Base-by-base conservation (phyloP, 805 yeast genomes). In the Ogataea corticis region DNA sequence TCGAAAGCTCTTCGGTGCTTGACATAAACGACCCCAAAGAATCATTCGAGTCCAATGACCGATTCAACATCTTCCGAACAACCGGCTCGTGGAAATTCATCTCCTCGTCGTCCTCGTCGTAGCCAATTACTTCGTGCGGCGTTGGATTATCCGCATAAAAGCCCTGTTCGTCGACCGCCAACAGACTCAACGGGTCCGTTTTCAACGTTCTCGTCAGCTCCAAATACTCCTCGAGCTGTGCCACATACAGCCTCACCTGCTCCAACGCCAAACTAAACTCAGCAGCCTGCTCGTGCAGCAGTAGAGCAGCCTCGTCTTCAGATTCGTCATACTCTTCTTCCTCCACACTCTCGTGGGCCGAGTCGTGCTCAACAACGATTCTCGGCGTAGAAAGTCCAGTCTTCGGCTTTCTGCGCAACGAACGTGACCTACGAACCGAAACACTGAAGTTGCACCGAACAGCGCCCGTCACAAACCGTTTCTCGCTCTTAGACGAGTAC, bases 401-500 rank as follows among this genome's bases (percentile, higher is more conserved):
- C 23, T 33, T 28, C 16, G 25, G 9, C n/a, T 27, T 25, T n/a
- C 31, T 18, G 11, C 9, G 9, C 13, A 44, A 14, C 17, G 32
- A 35, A 6, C 43, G 31, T 11, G 35, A 19, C 12, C 38, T 41
- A 10, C 33, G 43, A 7, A 42, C 21, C 3, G 55, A 40, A 12
- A 60, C 28, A 5, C 44, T 42, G 30, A 63, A 63, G 15, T 51
- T 51, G 35, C 61, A 50, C 33, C 41, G 50, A 3, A 63, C 44
- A 9, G 58, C 51, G 1, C 66, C 66, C 2, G 59, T 53, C 18
- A 60, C 63, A 50, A 55, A 63, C 21, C 63, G 45, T 42, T 55
- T 57, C 39, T 58, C 58, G 6, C 46, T 16, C 28, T 42, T 41
- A 3, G 61, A 55, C 1, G 68, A 63, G 38, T 57, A 54, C 14